Evolutionary conservation across 768 basidiomycete genomes (phyloP), one percentile per base, ranked within the genome.

Genomic region (Tulasnella sp.): DNA sequence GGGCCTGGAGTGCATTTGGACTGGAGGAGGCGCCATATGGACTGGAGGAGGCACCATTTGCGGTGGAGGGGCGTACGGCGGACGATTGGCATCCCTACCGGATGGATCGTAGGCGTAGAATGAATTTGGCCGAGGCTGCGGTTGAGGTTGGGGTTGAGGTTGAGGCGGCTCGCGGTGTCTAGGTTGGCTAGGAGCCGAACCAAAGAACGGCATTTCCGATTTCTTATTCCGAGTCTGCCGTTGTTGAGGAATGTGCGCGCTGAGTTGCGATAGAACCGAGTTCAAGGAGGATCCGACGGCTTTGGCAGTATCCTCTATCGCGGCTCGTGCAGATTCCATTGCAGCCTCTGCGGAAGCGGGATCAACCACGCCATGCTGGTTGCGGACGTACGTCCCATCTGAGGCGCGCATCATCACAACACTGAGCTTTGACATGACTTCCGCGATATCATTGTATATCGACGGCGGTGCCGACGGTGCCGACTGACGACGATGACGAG

Each of bases 391-490:
- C 36, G 71, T 44, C 19, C 78, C 78, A 72, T 79, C 71, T 14
- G 78, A 62, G 4, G 78, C 40, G n/a, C 78, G 42, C n/a, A 9
- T 58, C 78, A 79, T 71, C 7, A 79, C 42, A 10, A 74, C n/a
- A 44, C 42, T 79, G 39, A 79, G 62, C 14, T 62, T 68, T 1
- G 36, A 3, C 40, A 79, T 79, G 31, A 79, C 78, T 24, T 38
- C 78, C 21, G 78, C 4, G 71, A 79, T 48, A 34, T 79, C 78
- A 44, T 44, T 58, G 78, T 79, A 79, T 19, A 79, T 71, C 31
- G 52, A 62, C n/a, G 76, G 71, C 7, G 39, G 12, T 36, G 36
- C 14, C 31, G 40, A 8, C 6, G 2, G 31, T 42, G 56, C 21
- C 34, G 48, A 44, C 38, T 52, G 3, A 8, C 24, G 27, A 14